These are phyloP conservation scores for Ceratocystis cacaofunesta DNA, from an alignment of 2,329 filamentous ascomycete genomes.

Conservation along the genomic window DNA sequence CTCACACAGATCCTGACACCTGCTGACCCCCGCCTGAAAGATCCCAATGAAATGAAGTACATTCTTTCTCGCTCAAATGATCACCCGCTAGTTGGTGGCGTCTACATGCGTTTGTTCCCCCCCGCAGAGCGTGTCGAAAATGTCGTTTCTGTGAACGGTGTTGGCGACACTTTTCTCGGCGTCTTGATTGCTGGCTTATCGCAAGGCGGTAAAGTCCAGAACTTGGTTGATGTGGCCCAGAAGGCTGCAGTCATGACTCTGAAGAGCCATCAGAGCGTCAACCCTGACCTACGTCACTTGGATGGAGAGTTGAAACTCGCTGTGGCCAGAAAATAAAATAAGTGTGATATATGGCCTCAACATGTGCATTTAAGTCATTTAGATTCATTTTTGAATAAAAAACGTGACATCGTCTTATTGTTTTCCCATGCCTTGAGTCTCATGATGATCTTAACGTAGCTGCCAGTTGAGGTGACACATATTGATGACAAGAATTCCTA, in stretches of 20 bases:
- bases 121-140: conserved; percentile 43
- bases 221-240: conserved; percentile 67
- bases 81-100: conserved; percentile 47
- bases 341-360: not conserved
- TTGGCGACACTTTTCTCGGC: conserved; percentile 84
- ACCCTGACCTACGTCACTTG: conserved; percentile 36
- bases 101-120: conserved; percentile 67
- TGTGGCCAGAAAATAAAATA: conserved; percentile 9
- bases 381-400: not conserved
- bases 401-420: not conserved
- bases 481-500: too few relatives aligned
- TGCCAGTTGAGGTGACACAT: too few relatives aligned
- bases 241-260: conserved; percentile 65
- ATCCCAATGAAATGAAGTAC: conserved; percentile 48
- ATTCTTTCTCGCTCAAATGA: conserved; percentile 51
- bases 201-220: conserved; percentile 38
- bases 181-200: conserved; percentile 67
- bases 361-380: not conserved
- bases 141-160: conserved; percentile 81
- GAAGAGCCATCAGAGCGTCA: conserved; percentile 60
- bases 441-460: too few relatives aligned
- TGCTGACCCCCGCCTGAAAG: conserved; percentile 52
- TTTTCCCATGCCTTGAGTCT: not conserved
- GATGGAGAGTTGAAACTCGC: conserved; percentile 26
- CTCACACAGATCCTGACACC: conserved; percentile 54